Evolutionary conservation across 2,329 filamentous ascomycete genomes (phyloP).

Genomic region (Pyricularia pennisetigena): DNA sequence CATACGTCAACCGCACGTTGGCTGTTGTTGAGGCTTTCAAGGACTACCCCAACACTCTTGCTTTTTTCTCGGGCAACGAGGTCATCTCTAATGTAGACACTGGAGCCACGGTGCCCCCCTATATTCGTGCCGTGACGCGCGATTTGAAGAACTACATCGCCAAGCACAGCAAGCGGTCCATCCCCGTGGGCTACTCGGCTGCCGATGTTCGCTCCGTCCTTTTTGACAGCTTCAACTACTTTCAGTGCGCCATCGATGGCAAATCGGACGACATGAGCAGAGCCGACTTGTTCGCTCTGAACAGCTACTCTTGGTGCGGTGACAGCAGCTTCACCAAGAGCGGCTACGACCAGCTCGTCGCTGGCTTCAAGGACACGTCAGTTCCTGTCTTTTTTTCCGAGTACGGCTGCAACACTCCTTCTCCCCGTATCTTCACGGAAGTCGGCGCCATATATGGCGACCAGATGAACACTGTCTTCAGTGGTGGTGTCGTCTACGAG

Average conservation of each 20-base stretch:
- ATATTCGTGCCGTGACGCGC: constrained; percentile 64
- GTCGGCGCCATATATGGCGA: constrained; percentile 61
- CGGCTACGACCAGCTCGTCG: constrained; percentile 46
- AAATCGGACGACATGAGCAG: constrained; percentile 50
- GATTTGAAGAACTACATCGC: constrained; percentile 76
- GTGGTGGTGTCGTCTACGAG: constrained; percentile 74
- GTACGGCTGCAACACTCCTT: constrained; percentile 64
- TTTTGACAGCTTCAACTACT: constrained; percentile 66
- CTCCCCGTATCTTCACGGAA: constrained; percentile 68
- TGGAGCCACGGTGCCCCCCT: constrained; percentile 54
- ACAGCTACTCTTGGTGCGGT: constrained; percentile 60
- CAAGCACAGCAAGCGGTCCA: constrained; percentile 54
- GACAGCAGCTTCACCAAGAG: constrained; percentile 43
- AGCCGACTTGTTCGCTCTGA: constrained; percentile 68
- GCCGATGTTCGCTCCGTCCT: constrained; percentile 68
- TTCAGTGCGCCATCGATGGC: constrained; percentile 53
- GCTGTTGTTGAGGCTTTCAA: constrained; percentile 58
- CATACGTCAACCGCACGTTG: constrained; percentile 57
- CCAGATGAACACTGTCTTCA: constrained; percentile 59
- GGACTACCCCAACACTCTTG: constrained; percentile 56
- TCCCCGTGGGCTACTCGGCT: constrained; percentile 73
- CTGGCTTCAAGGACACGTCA: constrained; percentile 53
- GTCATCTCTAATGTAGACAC: constrained; percentile 59
- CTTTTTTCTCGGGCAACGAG: constrained; percentile 73
- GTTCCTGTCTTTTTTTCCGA: constrained; percentile 74